These are phyloP conservation scores for Fonsecaea pedrosoi DNA, from an alignment of 2,329 filamentous ascomycete species.

Conservation along the genomic window DNA sequence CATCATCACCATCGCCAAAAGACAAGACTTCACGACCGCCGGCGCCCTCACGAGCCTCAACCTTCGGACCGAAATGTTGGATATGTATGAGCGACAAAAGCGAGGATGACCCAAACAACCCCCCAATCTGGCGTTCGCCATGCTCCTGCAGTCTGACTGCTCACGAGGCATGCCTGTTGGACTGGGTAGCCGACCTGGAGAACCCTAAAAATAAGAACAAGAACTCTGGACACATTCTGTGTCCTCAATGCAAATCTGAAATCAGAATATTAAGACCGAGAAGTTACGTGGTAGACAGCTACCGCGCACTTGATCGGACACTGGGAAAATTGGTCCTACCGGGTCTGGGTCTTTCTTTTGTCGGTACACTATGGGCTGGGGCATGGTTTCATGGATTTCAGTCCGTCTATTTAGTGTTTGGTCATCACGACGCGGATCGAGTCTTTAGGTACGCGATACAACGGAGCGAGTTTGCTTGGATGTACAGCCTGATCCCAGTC, in stretches of 20 bases:
- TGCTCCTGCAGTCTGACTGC: constrained; percentile 90
- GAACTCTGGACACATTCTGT: constrained; percentile 68
- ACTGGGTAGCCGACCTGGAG: constrained; percentile 93
- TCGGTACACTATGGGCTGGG: constrained; percentile 58
- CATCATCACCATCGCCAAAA: neutral
- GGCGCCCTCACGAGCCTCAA: constrained; percentile 44
- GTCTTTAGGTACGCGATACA: constrained; percentile 57
- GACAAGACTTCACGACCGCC: constrained; percentile 27
- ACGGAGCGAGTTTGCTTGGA: constrained; percentile 53
- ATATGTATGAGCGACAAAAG: constrained; percentile 72
- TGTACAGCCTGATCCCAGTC: constrained; percentile 72
- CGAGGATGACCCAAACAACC: constrained; percentile 66
- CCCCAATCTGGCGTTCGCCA: constrained; percentile 77
- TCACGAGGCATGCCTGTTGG: constrained; percentile 86
- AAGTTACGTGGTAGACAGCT: constrained; percentile 73
- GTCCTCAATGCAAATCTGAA: constrained; percentile 85
- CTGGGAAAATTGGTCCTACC: constrained; percentile 69
- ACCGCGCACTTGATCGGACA: constrained; percentile 64
- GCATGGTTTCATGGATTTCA: constrained; percentile 66
- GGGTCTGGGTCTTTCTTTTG: constrained; percentile 60
- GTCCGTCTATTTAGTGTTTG: constrained; percentile 71
- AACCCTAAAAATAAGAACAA: constrained; percentile 60
- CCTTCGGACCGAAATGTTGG: constrained; percentile 64
- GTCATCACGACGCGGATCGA: constrained; percentile 63
- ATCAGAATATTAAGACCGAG: constrained; percentile 78